These are phyloP conservation scores for Phylloporus sp. DNA, from an alignment of 768 basidiomycete species.

Conservation along the genomic window DNA sequence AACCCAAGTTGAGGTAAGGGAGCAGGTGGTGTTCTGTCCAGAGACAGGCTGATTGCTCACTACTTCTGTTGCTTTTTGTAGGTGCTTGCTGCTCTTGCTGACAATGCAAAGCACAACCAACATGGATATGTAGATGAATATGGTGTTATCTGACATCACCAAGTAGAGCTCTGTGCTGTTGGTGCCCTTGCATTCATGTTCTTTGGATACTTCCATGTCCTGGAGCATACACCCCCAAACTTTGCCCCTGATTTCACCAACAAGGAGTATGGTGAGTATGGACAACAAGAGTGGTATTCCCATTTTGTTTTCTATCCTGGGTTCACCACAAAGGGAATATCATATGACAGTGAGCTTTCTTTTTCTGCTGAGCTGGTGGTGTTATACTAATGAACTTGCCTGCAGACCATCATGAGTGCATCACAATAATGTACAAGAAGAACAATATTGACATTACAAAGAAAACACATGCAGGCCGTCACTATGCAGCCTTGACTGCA, in stretches of 20 bases:
- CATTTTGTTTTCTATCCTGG: no score
- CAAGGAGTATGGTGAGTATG: no score
- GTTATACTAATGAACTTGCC: no score
- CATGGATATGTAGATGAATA: constrained; percentile 29
- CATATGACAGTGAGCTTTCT: constrained; percentile 33
- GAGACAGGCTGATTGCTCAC: no score
- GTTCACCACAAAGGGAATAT: constrained; percentile 21
- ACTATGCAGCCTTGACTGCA: constrained; percentile 29
- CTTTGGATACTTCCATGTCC: constrained; percentile 31
- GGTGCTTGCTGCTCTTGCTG: no score
- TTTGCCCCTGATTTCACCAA: constrained; percentile 28
- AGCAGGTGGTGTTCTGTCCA: no score
- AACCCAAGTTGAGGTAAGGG: no score
- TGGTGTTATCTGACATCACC: constrained; percentile 25
- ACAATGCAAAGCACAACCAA: constrained; percentile 25
- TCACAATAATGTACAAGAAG: constrained; percentile 26
- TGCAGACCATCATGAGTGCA: constrained; percentile 27
- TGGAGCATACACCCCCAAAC: no score
- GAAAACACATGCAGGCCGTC: constrained; percentile 29
- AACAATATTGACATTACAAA: no score
- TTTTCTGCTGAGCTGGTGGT: no score
- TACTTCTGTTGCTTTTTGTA: no score
- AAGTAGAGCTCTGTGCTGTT: constrained; percentile 30
- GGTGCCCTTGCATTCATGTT: constrained; percentile 26
- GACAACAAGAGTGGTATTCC: no score